Evolutionary conservation across 192 early-diverging fungal genomes (phyloP), one percentile per base, ranked within the genome.

Genomic region (Gaertneriomyces sp.): DNA sequence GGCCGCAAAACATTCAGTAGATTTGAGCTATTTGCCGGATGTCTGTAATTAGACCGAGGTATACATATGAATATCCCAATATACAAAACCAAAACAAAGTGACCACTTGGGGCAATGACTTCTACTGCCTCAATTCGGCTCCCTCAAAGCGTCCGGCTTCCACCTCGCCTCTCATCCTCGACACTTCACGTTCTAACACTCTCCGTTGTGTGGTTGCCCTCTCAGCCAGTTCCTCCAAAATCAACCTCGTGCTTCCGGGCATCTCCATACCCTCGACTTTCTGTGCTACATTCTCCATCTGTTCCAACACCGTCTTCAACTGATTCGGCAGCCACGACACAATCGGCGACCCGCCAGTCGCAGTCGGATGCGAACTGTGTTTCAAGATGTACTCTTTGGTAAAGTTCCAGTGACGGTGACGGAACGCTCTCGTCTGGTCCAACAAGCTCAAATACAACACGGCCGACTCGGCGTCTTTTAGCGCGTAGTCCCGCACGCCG

Each of bases 371-470:
- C 12, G 69, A 67, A 2, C 88, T 85, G 70, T 91, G 78, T 64
- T 91, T 88, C 51, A 90, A 86, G 53, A 92, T 90, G 58, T 93
- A 91, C 74, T 90, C 87, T 74, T 91, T 92, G 40, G 91, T 86
- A 68, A 93, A 91, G 68, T 81, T 86, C 93, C 93, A 95, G 70
- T 95, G 93, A 19, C 90, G 83, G 73, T 88, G 82, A 53, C 93
- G 76, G 75, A 93, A 95, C 7, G 88, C 88, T 33, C 91, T 81
- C 33, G 92, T 87, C 74, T 91, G 89, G 64, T 91, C 91, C 14
- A 95, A 83, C 41, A 88, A 87, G 4, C 82, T 76, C n/a, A 93
- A 72, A 68, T 90, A 93, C 16, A 87, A 71, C 11, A 88, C 90
- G 25, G 79, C 74, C n/a, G 85, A 85, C 49, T 84, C 81, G 40